These are phyloP conservation scores for Phytophthora idaei DNA, from an alignment of 352 stramenopile genomes.

Conservation along the genomic window DNA sequence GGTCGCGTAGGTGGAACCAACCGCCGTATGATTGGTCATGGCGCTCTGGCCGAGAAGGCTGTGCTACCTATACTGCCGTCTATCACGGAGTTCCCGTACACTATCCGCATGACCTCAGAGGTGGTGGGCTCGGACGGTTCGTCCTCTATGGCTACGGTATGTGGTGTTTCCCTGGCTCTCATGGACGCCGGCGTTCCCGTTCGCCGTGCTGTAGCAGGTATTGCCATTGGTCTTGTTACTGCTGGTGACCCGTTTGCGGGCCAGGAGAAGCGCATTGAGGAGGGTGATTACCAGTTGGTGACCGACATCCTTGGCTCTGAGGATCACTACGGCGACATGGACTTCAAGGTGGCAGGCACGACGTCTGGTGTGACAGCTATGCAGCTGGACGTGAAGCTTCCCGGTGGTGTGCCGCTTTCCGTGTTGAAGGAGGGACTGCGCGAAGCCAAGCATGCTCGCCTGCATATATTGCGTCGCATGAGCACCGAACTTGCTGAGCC, in stretches of 20 bases:
- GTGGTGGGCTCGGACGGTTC: conserved; percentile 95
- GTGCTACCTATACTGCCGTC: conserved; percentile 92
- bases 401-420: conserved; percentile 82
- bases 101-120: conserved; percentile 96
- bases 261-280: conserved; percentile 61
- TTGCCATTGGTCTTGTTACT: conserved; percentile 94
- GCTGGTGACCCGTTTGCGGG: conserved; percentile 61
- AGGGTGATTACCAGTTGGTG: conserved; percentile 88
- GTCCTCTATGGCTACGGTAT: conserved; percentile 97
- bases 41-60: conserved; percentile 96
- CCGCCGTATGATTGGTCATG: conserved; percentile 96
- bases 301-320: conserved; percentile 98
- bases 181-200: conserved; percentile 98
- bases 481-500: conserved; percentile 65
- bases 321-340: conserved; percentile 98
- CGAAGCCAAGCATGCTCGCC: conserved; percentile 80
- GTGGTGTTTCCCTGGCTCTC: conserved; percentile 95
- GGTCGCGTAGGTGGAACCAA: conserved; percentile 87
- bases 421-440: conserved; percentile 89
- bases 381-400: conserved; percentile 97
- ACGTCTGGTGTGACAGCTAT: conserved; percentile 93
- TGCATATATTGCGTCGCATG: conserved; percentile 89
- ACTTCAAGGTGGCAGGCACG: conserved; percentile 97
- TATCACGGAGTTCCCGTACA: conserved; percentile 95
- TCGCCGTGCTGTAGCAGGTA: conserved; percentile 92